A percentile compares a stretch with the other conserved stretches of the same genome.
These are phyloP conservation scores for Oxalis stricta DNA, from an alignment of 441 rosid genomes.

Conservation along the genomic window DNA sequence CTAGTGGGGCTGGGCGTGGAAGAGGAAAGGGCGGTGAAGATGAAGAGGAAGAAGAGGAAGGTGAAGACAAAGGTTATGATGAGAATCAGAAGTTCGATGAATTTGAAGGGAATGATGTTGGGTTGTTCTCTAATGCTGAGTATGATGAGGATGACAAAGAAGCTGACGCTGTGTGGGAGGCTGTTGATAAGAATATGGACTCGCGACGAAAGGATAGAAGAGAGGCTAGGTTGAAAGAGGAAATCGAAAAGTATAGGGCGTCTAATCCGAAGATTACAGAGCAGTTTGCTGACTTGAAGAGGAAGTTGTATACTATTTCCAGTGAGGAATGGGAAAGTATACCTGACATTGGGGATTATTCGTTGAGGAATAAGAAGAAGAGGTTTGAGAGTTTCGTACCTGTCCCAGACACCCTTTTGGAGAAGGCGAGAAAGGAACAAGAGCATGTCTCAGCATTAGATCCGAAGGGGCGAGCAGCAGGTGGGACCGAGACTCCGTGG, in stretches of 20 bases:
- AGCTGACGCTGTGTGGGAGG: slow-evolving; percentile 92
- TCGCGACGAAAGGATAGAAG: slow-evolving; percentile 74
- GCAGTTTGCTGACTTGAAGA: slow-evolving; percentile 88
- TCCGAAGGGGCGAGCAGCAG: slow-evolving; percentile 69
- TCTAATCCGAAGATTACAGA: slow-evolving; percentile 87
- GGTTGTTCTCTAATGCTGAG: slow-evolving; percentile 82
- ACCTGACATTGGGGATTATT: slow-evolving; percentile 85
- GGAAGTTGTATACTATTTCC: slow-evolving; percentile 58
- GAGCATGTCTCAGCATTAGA: slow-evolving; percentile 90
- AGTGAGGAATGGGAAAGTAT: slow-evolving; percentile 79
- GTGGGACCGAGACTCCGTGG: slow-evolving; percentile 88
- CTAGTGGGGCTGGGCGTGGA: slow-evolving; percentile 46
- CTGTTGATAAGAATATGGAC: slow-evolving; percentile 79
- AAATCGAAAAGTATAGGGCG: slow-evolving; percentile 80
- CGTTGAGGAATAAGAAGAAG: slow-evolving; percentile 72
- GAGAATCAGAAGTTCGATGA: slow-evolving; percentile 96
- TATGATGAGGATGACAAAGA: slow-evolving; percentile 90
- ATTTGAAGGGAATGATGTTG: slow-evolving; percentile 90
- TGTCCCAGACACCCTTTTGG: slow-evolving; percentile 71
- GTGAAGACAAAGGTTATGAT: slow-evolving; percentile 79
- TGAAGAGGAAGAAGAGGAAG: slow-evolving; percentile 81
- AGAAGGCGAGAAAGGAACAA: slow-evolving; percentile 88
- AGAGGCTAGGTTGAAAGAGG: slow-evolving; percentile 78
- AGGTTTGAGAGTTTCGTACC: slow-evolving; percentile 91
- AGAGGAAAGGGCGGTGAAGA: slow-evolving; percentile 51